phyloP scores from a whole-genome alignment of 768 basidiomycete genomes.

The Psilocybe azurescens region DNA sequence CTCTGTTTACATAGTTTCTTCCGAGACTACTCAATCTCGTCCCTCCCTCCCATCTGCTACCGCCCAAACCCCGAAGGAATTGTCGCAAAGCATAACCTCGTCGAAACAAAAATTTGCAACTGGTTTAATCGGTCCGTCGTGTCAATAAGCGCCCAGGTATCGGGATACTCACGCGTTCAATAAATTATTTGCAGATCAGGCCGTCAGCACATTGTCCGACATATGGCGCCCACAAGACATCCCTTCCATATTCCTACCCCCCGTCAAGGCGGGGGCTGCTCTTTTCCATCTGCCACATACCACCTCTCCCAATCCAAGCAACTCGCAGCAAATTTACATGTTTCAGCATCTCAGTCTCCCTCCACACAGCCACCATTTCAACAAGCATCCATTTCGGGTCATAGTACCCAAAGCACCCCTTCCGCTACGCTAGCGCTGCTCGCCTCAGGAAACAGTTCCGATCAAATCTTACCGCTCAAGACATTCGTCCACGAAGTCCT shows the following conservation, averaged over 20 bases:
- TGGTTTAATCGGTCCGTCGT: slow-evolving; percentile 70
- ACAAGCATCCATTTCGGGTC: slow-evolving; percentile 4
- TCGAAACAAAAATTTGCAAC: slow-evolving; percentile 70
- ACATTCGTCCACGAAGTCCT: slow-evolving; percentile 90
- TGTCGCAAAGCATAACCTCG: slow-evolving; percentile 35
- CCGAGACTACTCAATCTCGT: slow-evolving; percentile 36
- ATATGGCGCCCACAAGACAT: slow-evolving; percentile 84
- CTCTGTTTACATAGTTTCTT: slow-evolving; percentile 27
- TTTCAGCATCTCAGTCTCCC: slow-evolving; percentile 27
- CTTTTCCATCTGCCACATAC: slow-evolving; percentile 6
- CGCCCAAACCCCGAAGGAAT: slow-evolving; percentile 37
- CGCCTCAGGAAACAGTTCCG: slow-evolving; percentile 29
- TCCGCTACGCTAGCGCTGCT: slow-evolving; percentile 17
- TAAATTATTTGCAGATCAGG: slow-evolving; percentile 63
- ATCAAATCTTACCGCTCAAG: slow-evolving; percentile 60
- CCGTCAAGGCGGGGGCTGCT: slow-evolving; percentile 14
- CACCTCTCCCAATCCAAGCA: background rate
- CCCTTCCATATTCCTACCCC: slow-evolving; percentile 50
- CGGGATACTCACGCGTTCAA: background rate
- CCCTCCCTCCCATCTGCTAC: slow-evolving; percentile 22
- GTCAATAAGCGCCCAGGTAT: slow-evolving; percentile 7
- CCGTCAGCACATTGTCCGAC: slow-evolving; percentile 76
- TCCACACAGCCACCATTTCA: slow-evolving; percentile 6
- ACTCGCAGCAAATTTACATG: slow-evolving; percentile 8
- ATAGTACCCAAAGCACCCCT: background rate